phyloP scores from a whole-genome alignment of 2,329 filamentous ascomycete species.

The Xylariaceae sp. region DNA sequence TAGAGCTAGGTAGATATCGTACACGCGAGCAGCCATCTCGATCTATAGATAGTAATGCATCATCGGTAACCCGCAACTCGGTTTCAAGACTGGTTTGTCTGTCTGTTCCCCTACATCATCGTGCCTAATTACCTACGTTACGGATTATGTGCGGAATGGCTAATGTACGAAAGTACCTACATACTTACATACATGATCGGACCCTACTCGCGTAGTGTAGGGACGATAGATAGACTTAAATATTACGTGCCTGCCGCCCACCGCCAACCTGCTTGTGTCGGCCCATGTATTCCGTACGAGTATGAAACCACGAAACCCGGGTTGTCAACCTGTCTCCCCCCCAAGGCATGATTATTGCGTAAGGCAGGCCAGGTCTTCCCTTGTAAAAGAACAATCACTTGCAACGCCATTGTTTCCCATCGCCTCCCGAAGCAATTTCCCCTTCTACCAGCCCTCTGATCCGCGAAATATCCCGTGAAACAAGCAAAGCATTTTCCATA shows the following conservation, averaged over 20 bases:
- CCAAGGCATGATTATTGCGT: not conserved
- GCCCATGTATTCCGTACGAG: too few relatives aligned
- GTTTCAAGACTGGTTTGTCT: not conserved
- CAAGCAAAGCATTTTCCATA: conserved; percentile 2
- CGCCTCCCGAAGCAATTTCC: not conserved
- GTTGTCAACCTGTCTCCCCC: too few relatives aligned
- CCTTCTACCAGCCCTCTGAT: not conserved
- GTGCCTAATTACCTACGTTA: not conserved
- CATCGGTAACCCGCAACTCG: not conserved
- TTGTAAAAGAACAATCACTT: not conserved
- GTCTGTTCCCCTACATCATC: not conserved
- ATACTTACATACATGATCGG: not conserved
- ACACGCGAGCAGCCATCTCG: not conserved
- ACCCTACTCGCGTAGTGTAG: not conserved
- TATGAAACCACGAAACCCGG: too few relatives aligned
- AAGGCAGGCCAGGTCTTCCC: not conserved
- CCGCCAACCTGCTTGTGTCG: not conserved
- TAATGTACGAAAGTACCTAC: too few relatives aligned
- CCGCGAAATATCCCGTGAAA: not conserved
- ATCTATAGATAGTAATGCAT: not conserved
- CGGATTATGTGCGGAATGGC: too few relatives aligned
- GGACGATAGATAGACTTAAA: not conserved
- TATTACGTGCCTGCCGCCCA: not conserved
- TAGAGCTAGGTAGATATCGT: too few relatives aligned
- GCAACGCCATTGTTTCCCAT: not conserved